Conservation (phyloP, 2,329 filamentous ascomycete genomes). For the Verticillium dahliae region DNA sequence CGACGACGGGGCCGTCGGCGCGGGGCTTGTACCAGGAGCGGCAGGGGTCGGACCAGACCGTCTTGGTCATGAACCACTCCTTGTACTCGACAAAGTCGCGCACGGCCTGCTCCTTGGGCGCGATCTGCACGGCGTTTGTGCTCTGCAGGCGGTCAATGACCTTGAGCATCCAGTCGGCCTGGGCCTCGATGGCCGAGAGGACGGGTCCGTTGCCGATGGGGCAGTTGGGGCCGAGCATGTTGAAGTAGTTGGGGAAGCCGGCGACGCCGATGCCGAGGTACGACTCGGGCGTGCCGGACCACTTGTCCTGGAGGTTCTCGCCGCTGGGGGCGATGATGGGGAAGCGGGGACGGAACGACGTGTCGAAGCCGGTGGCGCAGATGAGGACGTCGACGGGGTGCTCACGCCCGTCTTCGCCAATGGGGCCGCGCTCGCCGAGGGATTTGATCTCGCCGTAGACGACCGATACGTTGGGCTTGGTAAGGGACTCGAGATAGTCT, state of each 20-base stretch:
- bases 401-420: slow-evolving; percentile 17
- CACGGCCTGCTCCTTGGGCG: slow-evolving; percentile 37
- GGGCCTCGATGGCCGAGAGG: slow-evolving; percentile 35
- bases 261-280: slow-evolving; percentile 23
- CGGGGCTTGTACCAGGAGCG: slow-evolving; percentile 16
- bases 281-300: slow-evolving; percentile 18
- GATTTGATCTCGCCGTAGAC: slow-evolving; percentile 27
- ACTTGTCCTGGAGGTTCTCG: slow-evolving; percentile 19
- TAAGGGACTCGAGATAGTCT: slow-evolving; percentile 17
- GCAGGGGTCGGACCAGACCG: slow-evolving; percentile 38
- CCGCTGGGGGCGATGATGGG: slow-evolving; percentile 36
- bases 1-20: slow-evolving; percentile 9
- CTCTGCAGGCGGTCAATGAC: slow-evolving; percentile 42
- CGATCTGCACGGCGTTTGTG: slow-evolving; percentile 35
- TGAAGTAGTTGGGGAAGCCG: slow-evolving; percentile 20
- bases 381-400: slow-evolving; percentile 18
- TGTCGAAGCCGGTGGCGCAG: slow-evolving; percentile 18
- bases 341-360: slow-evolving; percentile 25
- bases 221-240: slow-evolving; percentile 33
- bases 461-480: slow-evolving; percentile 17
- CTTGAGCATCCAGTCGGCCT: slow-evolving; percentile 43
- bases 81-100: slow-evolving; percentile 42
- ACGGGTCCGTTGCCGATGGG: slow-evolving; percentile 31
- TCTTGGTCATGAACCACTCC: slow-evolving; percentile 34
- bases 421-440: slow-evolving; percentile 19